Percentiles rank a stretch among this genome's conserved stretches.
Evolutionary conservation across 208 protist species (phyloP).

Genomic region (Acanthamoeba sp.): DNA sequence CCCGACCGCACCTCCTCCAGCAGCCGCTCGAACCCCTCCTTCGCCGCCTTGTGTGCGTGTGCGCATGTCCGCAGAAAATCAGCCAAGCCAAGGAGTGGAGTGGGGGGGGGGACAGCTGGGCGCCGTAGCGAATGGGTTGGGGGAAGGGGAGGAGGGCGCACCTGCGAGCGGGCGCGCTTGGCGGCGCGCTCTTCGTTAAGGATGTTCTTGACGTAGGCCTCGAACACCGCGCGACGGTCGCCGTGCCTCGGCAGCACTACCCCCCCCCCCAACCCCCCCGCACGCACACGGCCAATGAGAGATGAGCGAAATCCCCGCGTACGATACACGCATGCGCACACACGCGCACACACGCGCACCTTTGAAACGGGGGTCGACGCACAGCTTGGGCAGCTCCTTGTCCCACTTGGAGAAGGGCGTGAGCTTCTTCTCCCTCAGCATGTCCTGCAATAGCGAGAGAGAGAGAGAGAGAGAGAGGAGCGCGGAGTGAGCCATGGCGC

Average conservation of each 20-base stretch:
- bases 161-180: not conserved
- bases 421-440: conserved; percentile 6
- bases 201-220: conserved; percentile 24
- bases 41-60: not conserved
- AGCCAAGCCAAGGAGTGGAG: not conserved
- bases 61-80: not conserved
- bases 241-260: too few relatives aligned
- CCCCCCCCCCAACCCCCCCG: too few relatives aligned
- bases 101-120: too few relatives aligned
- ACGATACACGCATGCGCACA: too few relatives aligned
- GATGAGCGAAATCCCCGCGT: too few relatives aligned
- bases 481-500: too few relatives aligned
- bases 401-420: conserved; percentile 20
- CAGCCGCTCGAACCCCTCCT: not conserved
- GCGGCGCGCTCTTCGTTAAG: not conserved
- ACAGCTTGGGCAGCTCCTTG: conserved; percentile 7
- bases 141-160: not conserved
- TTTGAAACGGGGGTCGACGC: not conserved
- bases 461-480: not conserved
- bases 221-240: not conserved
- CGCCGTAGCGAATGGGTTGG: too few relatives aligned
- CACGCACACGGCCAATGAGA: too few relatives aligned
- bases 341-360: too few relatives aligned
- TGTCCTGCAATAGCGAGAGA: not conserved
- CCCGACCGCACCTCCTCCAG: not conserved